A percentile compares a stretch with the other conserved stretches of the same genome.
Evolutionary conservation across 2,329 filamentous ascomycete species (phyloP).

Genomic region (Paraconiothyrium sp.): DNA sequence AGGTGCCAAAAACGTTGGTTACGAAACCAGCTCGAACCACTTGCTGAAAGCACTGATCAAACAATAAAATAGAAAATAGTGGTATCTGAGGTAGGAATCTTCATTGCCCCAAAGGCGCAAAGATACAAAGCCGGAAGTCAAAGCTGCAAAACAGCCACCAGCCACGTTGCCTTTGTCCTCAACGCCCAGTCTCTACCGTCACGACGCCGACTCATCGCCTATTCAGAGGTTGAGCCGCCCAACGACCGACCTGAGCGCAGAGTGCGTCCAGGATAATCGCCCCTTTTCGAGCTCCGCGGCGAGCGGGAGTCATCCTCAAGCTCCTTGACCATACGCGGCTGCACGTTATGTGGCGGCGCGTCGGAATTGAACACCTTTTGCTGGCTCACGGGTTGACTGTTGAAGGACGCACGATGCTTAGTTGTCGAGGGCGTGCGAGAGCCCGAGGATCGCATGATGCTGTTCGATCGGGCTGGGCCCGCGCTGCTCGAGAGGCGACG

Average conservation of each 20-base stretch:
- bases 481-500: conserved; percentile 14
- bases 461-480: not conserved
- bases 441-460: conserved; percentile 16
- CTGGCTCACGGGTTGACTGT: conserved; percentile 16
- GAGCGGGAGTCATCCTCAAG: not conserved
- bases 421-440: conserved; percentile 1
- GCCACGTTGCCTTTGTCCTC: not conserved
- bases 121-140: not conserved
- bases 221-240: not conserved
- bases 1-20: not conserved
- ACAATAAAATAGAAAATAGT: not conserved
- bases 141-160: not conserved
- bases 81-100: not conserved
- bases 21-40: not conserved
- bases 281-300: not conserved
- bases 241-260: conserved; percentile 10
- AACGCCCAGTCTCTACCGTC: not conserved
- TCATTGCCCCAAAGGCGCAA: not conserved
- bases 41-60: not conserved
- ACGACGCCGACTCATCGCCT: not conserved
- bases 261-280: not conserved
- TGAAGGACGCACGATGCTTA: conserved; percentile 17
- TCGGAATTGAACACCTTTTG: conserved; percentile 13
- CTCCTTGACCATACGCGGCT: conserved; percentile 12
- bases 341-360: conserved; percentile 12